Conservation (phyloP, 1,284 basidiomycete genomes). For the Cryptococcus jaspeensis region DNA sequence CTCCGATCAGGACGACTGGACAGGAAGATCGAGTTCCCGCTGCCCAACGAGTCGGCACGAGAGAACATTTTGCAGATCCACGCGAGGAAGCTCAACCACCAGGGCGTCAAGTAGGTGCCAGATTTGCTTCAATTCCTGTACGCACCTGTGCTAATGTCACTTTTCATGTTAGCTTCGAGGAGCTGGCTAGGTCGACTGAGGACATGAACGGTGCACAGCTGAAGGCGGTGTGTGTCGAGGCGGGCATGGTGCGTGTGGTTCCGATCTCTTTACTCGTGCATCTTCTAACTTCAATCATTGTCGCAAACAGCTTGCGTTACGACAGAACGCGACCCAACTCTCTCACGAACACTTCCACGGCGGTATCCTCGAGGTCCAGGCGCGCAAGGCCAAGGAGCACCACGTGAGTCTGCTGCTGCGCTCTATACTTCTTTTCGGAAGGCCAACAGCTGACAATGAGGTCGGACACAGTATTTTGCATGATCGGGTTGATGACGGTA, state of each 20-base stretch:
- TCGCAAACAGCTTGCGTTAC: slow-evolving; percentile 54
- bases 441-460: slow-evolving; percentile 1
- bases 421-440: slow-evolving; percentile 16
- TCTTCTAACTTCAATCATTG: background rate
- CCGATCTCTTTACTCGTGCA: background rate
- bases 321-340: slow-evolving; percentile 88
- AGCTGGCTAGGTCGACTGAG: slow-evolving; percentile 72
- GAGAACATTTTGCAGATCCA: slow-evolving; percentile 75
- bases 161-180: slow-evolving; percentile 59
- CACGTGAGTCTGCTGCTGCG: slow-evolving; percentile 43
- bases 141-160: background rate
- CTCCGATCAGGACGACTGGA: slow-evolving; percentile 73
- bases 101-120: slow-evolving; percentile 61
- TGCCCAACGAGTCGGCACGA: slow-evolving; percentile 71
- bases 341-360: slow-evolving; percentile 87
- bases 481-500: slow-evolving; percentile 12
- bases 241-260: slow-evolving; percentile 85
- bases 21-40: slow-evolving; percentile 76
- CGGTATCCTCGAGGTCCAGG: slow-evolving; percentile 91
- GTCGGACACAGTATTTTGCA: slow-evolving; percentile 23
- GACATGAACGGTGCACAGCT: slow-evolving; percentile 66
- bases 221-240: slow-evolving; percentile 94
- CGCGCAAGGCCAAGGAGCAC: slow-evolving; percentile 90
- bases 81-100: slow-evolving; percentile 76
- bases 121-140: too few relatives aligned